Evolutionary conservation across 2,329 filamentous ascomycete species (phyloP).

Genomic region (Arthrobotrys sinensis): DNA sequence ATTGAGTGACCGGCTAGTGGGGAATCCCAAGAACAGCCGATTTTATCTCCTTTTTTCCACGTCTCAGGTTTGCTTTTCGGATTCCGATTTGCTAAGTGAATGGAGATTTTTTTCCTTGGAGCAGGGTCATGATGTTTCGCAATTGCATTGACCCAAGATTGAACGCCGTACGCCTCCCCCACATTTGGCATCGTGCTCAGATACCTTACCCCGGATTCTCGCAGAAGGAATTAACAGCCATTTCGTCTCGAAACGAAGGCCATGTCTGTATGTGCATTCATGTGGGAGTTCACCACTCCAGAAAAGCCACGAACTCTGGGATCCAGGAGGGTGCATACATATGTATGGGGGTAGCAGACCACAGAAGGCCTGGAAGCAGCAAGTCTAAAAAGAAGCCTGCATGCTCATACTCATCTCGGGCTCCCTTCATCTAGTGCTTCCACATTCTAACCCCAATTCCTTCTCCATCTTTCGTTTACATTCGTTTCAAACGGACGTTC

Average conservation of each 20-base stretch:
- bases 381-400: slow-evolving; percentile 54
- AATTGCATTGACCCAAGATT: slow-evolving; percentile 40
- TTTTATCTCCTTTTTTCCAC: slow-evolving; percentile 17
- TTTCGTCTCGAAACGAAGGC: slow-evolving; percentile 44
- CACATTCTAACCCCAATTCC: slow-evolving; percentile 29
- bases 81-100: slow-evolving; percentile 50
- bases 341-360: slow-evolving; percentile 31
- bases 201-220: slow-evolving; percentile 48
- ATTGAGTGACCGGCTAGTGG: slow-evolving; percentile 13
- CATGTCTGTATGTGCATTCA: slow-evolving; percentile 17
- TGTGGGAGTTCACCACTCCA: slow-evolving; percentile 40
- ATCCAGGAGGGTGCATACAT: background rate
- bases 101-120: slow-evolving; percentile 17
- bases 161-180: slow-evolving; percentile 55
- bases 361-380: slow-evolving; percentile 22
- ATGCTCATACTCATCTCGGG: slow-evolving; percentile 27
- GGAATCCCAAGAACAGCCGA: slow-evolving; percentile 12
- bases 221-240: slow-evolving; percentile 30
- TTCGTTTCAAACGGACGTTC: slow-evolving; percentile 16
- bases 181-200: slow-evolving; percentile 44
- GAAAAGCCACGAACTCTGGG: slow-evolving; percentile 48
- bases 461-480: slow-evolving; percentile 20
- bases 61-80: slow-evolving; percentile 14
- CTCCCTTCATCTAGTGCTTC: slow-evolving; percentile 1
- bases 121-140: slow-evolving; percentile 44